Percentiles rank a stretch among this genome's conserved stretches.
Conservation (phyloP, 116 monocot genomes). For the Cymodocea nodosa region DNA sequence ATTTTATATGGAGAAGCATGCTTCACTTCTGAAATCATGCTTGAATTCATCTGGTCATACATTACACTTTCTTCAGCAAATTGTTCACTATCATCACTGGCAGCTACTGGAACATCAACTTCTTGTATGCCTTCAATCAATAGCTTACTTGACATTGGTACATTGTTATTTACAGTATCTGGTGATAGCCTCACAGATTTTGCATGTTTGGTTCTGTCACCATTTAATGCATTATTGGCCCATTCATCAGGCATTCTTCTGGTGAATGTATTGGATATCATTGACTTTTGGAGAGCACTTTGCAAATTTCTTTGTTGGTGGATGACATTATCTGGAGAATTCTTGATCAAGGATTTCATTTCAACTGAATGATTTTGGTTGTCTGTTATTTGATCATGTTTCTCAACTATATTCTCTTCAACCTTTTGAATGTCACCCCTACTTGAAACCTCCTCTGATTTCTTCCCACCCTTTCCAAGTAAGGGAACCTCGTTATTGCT, state of each 20-base stretch:
- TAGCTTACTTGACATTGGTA: conserved; percentile 7
- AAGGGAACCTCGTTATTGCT: not conserved
- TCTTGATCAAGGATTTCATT: conserved; percentile 5
- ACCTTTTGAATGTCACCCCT: not conserved
- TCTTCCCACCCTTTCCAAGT: not conserved
- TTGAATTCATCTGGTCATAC: conserved; percentile 10
- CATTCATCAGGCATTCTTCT: conserved; percentile 18
- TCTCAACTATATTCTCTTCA: not conserved
- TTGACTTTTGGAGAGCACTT: conserved; percentile 16
- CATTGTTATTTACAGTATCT: conserved; percentile 10
- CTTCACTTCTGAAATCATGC: conserved; percentile 5
- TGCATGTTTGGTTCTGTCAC: conserved; percentile 22
- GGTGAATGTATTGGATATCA: conserved; percentile 16
- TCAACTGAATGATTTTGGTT: conserved; percentile 14
- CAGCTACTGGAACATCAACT: conserved; percentile 31
- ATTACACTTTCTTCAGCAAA: conserved; percentile 1
- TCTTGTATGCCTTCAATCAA: conserved; percentile 54
- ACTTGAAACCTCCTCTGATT: not conserved
- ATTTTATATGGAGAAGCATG: conserved; percentile 21
- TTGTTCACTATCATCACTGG: conserved; percentile 1
- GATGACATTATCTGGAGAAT: conserved; percentile 4
- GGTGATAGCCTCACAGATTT: conserved; percentile 31
- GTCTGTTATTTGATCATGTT: not conserved
- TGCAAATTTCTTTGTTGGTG: conserved; percentile 12
- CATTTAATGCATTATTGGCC: conserved; percentile 12